Percentiles rank a stretch among this genome's conserved stretches.
Conservation (phyloP, 2,329 filamentous ascomycete genomes). For the Cladobotryum protrusum region DNA sequence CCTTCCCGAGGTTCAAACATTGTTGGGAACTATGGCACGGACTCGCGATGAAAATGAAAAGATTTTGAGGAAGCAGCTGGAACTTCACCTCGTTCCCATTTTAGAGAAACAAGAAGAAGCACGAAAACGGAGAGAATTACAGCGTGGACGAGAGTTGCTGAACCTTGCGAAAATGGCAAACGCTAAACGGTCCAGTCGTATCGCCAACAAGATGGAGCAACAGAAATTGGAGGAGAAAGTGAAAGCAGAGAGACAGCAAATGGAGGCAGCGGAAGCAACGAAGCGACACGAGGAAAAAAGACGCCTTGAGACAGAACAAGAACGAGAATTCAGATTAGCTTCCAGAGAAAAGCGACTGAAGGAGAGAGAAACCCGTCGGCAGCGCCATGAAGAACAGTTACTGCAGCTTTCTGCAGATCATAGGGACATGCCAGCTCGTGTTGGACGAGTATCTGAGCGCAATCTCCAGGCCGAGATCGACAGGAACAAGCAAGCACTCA, state of each 20-base stretch:
- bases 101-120: constrained; percentile 73
- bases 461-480: constrained; percentile 78
- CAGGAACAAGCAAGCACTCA: constrained; percentile 68
- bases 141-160: constrained; percentile 70
- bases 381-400: constrained; percentile 79
- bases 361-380: constrained; percentile 77
- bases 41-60: constrained; percentile 83
- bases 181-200: constrained; percentile 86
- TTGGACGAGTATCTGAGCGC: constrained; percentile 66
- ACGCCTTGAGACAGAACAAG: constrained; percentile 55
- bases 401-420: constrained; percentile 72
- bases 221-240: constrained; percentile 67
- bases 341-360: constrained; percentile 80
- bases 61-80: constrained; percentile 62
- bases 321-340: constrained; percentile 71
- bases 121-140: constrained; percentile 61
- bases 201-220: constrained; percentile 75
- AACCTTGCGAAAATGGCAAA: constrained; percentile 83
- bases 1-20: constrained; percentile 65
- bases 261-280: constrained; percentile 51
- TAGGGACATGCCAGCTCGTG: constrained; percentile 49
- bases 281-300: constrained; percentile 62
- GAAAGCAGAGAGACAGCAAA: constrained; percentile 56
- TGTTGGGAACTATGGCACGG: constrained; percentile 66
- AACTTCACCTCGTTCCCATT: constrained; percentile 74